Conservation (phyloP, 1,284 basidiomycete genomes). For the Boletus hoseneyae region DNA sequence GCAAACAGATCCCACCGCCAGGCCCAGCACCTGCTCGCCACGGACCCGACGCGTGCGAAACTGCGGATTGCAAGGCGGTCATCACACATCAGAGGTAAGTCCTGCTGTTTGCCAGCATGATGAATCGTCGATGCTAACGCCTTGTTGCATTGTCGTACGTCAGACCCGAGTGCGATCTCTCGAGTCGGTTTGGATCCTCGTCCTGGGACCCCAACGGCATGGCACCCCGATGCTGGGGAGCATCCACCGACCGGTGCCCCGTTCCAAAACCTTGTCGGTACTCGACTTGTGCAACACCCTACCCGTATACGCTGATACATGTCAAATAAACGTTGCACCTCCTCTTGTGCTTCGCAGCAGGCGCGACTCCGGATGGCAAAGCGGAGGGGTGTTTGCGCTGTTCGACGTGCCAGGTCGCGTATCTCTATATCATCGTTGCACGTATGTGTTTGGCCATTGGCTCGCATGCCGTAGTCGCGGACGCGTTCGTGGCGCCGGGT, state of each 20-base stretch:
- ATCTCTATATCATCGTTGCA: constrained; percentile 41
- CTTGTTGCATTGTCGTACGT: constrained; percentile 24
- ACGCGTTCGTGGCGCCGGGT: constrained; percentile 41
- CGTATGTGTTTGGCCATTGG: constrained; percentile 42
- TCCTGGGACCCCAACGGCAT: constrained; percentile 1
- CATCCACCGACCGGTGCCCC: constrained; percentile 41
- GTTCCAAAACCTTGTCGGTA: constrained; percentile 4
- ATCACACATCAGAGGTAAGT: constrained; percentile 47
- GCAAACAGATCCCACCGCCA: constrained; percentile 8
- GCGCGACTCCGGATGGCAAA: constrained; percentile 8
- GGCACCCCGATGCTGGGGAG: constrained; percentile 33
- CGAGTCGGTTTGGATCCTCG: constrained; percentile 35
- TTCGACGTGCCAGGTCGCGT: constrained; percentile 22
- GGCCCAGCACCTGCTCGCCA: background rate
- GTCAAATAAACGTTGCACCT: constrained; percentile 32
- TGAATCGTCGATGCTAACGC: background rate
- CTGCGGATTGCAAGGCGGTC: constrained; percentile 48
- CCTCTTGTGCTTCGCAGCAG: constrained; percentile 24
- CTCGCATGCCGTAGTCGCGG: constrained; percentile 43
- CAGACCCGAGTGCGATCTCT: constrained; percentile 18
- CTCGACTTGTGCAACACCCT: constrained; percentile 24
- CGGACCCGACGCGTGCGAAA: constrained; percentile 24
- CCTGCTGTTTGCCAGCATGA: background rate
- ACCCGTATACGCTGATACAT: constrained; percentile 21
- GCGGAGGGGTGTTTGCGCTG: constrained; percentile 31